Conservation (phyloP, 2,329 filamentous ascomycete species). For the Talaromyces sp. region DNA sequence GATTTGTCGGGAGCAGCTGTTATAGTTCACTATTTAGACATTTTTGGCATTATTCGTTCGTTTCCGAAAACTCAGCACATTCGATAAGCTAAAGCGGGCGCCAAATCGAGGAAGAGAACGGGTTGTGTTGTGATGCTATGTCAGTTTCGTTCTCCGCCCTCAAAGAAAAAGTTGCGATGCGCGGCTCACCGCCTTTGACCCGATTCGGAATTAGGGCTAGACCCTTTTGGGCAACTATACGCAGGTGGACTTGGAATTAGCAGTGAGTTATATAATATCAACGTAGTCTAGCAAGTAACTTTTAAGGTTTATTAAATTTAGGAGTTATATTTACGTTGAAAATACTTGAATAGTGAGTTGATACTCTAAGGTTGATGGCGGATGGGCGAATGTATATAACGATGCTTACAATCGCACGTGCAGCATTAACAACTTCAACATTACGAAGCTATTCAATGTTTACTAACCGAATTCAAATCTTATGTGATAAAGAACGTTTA, state of each 20-base stretch:
- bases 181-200: conserved; percentile 18
- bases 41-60: neutral
- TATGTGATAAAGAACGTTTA: too few relatives aligned
- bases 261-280: neutral
- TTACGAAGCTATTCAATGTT: too few relatives aligned
- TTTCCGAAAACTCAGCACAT: neutral
- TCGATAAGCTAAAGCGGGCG: neutral
- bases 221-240: neutral
- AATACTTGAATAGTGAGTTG: too few relatives aligned
- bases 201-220: neutral
- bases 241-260: neutral
- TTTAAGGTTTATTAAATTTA: too few relatives aligned
- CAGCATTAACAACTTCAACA: too few relatives aligned
- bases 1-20: neutral
- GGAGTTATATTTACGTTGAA: too few relatives aligned
- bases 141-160: neutral
- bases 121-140: neutral
- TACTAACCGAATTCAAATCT: too few relatives aligned
- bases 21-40: neutral
- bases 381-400: too few relatives aligned
- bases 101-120: neutral
- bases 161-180: conserved; percentile 11
- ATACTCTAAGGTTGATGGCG: too few relatives aligned
- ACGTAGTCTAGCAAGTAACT: too few relatives aligned
- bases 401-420: too few relatives aligned